Evolutionary conservation across 495 filamentous ascomycete genomes (phyloP).

Genomic region (Xylaria venustula): DNA sequence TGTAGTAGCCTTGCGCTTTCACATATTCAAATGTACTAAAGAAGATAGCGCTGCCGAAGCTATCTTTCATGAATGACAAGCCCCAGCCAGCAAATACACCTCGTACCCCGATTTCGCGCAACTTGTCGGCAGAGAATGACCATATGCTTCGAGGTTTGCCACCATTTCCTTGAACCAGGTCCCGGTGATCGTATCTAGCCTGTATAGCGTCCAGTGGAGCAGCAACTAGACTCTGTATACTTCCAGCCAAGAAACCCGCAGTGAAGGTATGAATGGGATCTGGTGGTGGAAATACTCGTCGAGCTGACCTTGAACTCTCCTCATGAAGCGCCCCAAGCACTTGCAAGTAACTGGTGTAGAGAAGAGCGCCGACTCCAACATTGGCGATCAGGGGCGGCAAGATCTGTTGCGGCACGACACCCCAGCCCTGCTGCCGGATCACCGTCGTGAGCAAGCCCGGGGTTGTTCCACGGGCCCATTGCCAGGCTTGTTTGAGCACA

Average conservation of each 20-base stretch:
- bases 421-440: conserved; percentile 76
- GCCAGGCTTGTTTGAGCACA: conserved; percentile 41
- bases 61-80: conserved; percentile 76
- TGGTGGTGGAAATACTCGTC: conserved; percentile 75
- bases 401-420: conserved; percentile 83
- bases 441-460: conserved; percentile 78
- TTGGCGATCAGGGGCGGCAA: conserved; percentile 85
- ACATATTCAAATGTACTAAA: conserved; percentile 85
- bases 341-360: conserved; percentile 88
- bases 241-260: conserved; percentile 75
- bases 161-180: conserved; percentile 60
- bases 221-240: conserved; percentile 75
- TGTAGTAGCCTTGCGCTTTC: conserved; percentile 82
- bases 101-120: conserved; percentile 72
- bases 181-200: conserved; percentile 69
- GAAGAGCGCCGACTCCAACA: conserved; percentile 76
- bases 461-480: conserved; percentile 70
- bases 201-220: conserved; percentile 89
- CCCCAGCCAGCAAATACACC: conserved; percentile 83
- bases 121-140: conserved; percentile 71
- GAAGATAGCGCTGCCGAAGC: conserved; percentile 78
- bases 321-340: conserved; percentile 70
- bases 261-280: conserved; percentile 62
- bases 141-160: conserved; percentile 73
- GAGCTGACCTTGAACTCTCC: conserved; percentile 64